A percentile compares a stretch with the other conserved stretches of the same genome.
phyloP scores from a whole-genome alignment of 2,329 filamentous ascomycete species.

The Cladophialophora yegresii region DNA sequence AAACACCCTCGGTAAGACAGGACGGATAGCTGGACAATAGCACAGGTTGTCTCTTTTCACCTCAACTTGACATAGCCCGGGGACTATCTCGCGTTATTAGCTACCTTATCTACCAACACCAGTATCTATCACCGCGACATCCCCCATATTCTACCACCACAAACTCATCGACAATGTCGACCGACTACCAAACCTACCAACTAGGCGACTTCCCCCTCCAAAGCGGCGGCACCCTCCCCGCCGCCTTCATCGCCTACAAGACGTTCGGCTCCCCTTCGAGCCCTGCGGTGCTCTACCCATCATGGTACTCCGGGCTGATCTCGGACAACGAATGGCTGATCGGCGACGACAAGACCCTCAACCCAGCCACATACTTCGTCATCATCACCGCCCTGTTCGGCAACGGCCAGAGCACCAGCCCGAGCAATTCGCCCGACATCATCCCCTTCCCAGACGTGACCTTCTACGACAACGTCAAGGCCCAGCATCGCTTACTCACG shows the following conservation, averaged over 20 bases:
- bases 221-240: conserved; percentile 61
- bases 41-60: too few species aligned
- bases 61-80: too few species aligned
- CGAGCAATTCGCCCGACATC: conserved; percentile 58
- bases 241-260: conserved; percentile 74
- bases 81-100: too few species aligned
- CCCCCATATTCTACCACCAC: conserved; percentile 29
- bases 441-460: conserved; percentile 64
- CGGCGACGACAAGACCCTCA: conserved; percentile 64
- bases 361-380: conserved; percentile 67
- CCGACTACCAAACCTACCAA: conserved; percentile 55
- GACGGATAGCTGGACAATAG: too few species aligned
- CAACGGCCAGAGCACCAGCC: conserved; percentile 68
- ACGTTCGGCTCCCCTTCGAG: conserved; percentile 65
- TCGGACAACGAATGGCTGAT: conserved; percentile 75
- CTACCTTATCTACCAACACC: too few species aligned
- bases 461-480: conserved; percentile 69
- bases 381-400: conserved; percentile 69
- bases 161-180: conserved; percentile 16
- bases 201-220: conserved; percentile 69
- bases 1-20: too few species aligned
- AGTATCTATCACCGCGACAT: not conserved
- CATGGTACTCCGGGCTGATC: conserved; percentile 72
- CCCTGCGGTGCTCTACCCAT: conserved; percentile 73
- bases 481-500: conserved; percentile 67